These are phyloP conservation scores for Tympanopsis confertula DNA, from an alignment of 2,329 filamentous ascomycete species.

Conservation along the genomic window DNA sequence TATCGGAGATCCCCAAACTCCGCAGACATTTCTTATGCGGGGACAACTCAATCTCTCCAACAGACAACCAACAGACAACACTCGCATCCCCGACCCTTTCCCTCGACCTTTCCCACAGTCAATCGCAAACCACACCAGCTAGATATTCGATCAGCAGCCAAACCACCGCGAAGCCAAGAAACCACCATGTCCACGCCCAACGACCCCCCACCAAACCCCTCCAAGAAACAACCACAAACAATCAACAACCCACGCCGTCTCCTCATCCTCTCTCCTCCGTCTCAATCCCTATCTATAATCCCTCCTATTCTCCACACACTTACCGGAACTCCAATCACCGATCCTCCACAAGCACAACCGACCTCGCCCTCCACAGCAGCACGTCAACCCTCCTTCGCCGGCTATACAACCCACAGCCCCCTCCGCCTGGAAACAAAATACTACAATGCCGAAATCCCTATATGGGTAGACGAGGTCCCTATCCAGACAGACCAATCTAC, in stretches of 20 bases:
- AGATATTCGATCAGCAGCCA: too few species aligned
- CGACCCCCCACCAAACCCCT: too few species aligned
- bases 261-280: conserved; percentile 22
- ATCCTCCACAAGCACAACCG: too few species aligned
- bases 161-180: too few species aligned
- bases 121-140: too few species aligned
- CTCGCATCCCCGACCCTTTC: too few species aligned
- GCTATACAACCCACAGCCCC: conserved; percentile 29
- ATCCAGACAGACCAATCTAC: conserved; percentile 4
- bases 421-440: conserved; percentile 26
- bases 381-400: conserved; percentile 20
- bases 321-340: conserved; percentile 16
- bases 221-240: conserved; percentile 5
- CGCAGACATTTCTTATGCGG: too few species aligned
- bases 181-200: too few species aligned
- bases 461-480: conserved; percentile 33
- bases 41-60: too few species aligned
- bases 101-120: too few species aligned
- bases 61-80: too few species aligned
- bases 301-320: conserved; percentile 21
- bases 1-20: too few species aligned
- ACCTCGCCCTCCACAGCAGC: conserved; percentile 4
- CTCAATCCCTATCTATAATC: conserved; percentile 19
- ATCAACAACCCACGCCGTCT: conserved; percentile 26
- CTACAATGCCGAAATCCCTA: conserved; percentile 25